Evolutionary conservation across 495 filamentous ascomycete genomes (phyloP), one percentile per base, ranked within the genome.

Genomic region (Cercophora newfieldiana): DNA sequence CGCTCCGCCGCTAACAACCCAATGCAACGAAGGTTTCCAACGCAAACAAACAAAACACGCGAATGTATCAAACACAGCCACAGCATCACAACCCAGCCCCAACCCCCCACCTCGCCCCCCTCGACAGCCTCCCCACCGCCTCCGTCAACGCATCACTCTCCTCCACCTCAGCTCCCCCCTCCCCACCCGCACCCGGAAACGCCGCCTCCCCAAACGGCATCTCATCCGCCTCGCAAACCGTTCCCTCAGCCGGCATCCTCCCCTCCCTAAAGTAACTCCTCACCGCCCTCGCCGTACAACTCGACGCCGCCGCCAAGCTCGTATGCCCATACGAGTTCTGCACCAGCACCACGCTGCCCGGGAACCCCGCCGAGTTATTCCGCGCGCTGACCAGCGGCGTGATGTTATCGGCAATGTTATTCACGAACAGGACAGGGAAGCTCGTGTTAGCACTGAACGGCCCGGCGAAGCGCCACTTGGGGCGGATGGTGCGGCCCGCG

Each of bases 341-440:
- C n/a, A 81, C 74, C 55, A 89, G 65, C n/a, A 86, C 73, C 5
- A 77, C 79, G 3, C 84, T 83, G 12, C 84, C 84, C 12, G 72
- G 71, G 65, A 87, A 89, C 0, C 75, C 74, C 16, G 71, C 71
- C 1, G 80, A 75, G 76, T 87, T 87, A 37, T 79, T 81, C 19
- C 73, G 68, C 2, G 84, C 87, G 53, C 77, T 82, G 16, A 76
- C 59, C 5, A 85, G 64, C 2, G 87, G 86, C 10, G 85, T 81
- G 1, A 88, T 80, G 16, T 87, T 87, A 65, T 89, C 87, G 5
- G 79, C 82, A 7, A 78, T 79, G 47, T 87, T 89, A 30, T 78
- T 80, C 5, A 88, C 69, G 56, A 83, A 83, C 22, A 89, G 73
- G 7, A 89, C 77, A 6, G 86, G 86, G 61, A 79, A 74, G 18